These are phyloP conservation scores for Eustoma russellianum DNA, from an alignment of 257 asterid species.

Conservation along the genomic window DNA sequence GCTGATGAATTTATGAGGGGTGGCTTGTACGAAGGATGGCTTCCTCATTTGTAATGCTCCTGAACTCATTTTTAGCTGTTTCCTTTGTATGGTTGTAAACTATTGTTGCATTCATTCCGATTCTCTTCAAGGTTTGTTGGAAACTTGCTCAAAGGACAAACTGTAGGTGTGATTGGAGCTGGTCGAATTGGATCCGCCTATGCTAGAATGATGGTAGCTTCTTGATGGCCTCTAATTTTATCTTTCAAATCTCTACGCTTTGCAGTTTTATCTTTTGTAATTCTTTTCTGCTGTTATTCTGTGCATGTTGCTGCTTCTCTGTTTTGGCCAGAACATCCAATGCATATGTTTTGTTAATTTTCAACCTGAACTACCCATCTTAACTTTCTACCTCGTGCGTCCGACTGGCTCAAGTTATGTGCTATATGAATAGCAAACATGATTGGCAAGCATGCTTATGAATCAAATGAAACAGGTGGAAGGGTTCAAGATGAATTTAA, in stretches of 20 bases:
- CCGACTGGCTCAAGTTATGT: background rate
- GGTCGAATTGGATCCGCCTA: slow-evolving; percentile 98
- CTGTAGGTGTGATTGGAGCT: slow-evolving; percentile 96
- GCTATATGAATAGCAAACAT: background rate
- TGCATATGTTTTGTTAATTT: background rate
- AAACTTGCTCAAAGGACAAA: slow-evolving; percentile 93
- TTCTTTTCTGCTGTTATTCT: no score
- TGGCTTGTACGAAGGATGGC: slow-evolving; percentile 97
- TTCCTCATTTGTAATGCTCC: slow-evolving; percentile 74
- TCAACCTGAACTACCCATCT: background rate
- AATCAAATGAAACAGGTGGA: slow-evolving; percentile 48
- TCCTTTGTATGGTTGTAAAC: slow-evolving; percentile 1
- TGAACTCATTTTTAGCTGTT: background rate
- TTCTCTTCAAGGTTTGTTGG: slow-evolving; percentile 64
- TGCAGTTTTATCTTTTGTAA: background rate
- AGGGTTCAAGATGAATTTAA: slow-evolving; percentile 98
- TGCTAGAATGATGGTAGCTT: slow-evolving; percentile 94
- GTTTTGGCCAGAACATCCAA: no score
- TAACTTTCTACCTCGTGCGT: background rate
- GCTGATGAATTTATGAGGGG: slow-evolving; percentile 97
- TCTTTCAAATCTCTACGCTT: background rate
- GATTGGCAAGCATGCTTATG: slow-evolving; percentile 4
- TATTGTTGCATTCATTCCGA: background rate
- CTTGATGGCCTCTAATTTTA: background rate
- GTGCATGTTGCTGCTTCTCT: no score